Conservation (phyloP, 805 yeast species). For the Wickerhamomyces strasburgensis region DNA sequence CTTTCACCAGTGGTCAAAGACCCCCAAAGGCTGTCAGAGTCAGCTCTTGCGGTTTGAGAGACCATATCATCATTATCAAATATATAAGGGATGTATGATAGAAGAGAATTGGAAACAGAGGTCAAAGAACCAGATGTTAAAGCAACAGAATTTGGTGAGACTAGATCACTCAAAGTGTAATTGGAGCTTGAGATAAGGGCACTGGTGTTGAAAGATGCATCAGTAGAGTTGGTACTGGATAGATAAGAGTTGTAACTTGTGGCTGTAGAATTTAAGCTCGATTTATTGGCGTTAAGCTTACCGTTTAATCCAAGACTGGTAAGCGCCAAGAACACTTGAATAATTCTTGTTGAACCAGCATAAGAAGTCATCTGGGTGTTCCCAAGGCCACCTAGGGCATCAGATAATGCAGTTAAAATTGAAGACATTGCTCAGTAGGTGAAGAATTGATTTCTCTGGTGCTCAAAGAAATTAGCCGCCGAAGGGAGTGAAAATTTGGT, state of each 20-base stretch:
- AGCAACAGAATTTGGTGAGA: conserved; percentile 3
- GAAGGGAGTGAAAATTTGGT: no score
- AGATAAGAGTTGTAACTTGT: not conserved
- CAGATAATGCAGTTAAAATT: not conserved
- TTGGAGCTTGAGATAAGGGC: conserved; percentile 1
- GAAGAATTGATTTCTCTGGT: no score
- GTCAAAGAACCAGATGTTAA: conserved; percentile 8
- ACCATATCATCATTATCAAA: conserved; percentile 9
- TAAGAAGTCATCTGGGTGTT: conserved; percentile 6
- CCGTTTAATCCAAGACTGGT: conserved; percentile 6
- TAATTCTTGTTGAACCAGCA: conserved; percentile 6
- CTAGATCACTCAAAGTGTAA: not conserved
- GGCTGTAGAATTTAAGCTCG: not conserved
- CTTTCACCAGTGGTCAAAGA: conserved; percentile 4
- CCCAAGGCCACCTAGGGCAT: conserved; percentile 9
- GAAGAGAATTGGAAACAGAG: conserved; percentile 4
- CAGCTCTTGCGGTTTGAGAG: conserved; percentile 3
- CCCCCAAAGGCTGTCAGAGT: conserved; percentile 1
- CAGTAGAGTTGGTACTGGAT: not conserved
- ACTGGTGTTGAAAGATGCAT: conserved; percentile 1
- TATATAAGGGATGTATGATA: conserved; percentile 7
- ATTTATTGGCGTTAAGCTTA: not conserved
- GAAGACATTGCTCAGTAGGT: not conserved
- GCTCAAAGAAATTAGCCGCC: no score
- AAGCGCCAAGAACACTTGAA: conserved; percentile 5